Base-by-base conservation (phyloP, 805 yeast genomes). In the Myxozyma sirexii region DNA sequence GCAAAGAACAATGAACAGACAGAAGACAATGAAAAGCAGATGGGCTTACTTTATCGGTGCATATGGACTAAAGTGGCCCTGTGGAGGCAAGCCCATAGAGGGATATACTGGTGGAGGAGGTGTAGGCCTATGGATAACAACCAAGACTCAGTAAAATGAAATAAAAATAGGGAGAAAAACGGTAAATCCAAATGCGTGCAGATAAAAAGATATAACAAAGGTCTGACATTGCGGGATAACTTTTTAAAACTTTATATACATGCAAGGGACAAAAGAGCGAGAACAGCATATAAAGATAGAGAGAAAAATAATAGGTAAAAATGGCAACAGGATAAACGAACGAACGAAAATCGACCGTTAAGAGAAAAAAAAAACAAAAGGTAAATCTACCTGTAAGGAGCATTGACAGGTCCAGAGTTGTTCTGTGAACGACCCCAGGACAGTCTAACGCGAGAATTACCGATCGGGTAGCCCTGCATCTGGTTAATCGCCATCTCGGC, bases 381-480 rank as follows among this genome's bases (percentile, higher is more conserved):
- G 55, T 48, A 39, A 26, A 54, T 56, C 64, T 63, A 65, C 67
- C 68, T 64, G 65, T 72, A 72, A 24, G 73, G 68, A 46, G 71
- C 68, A 42, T 61, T 64, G 53, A 68, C 68, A 5, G 69, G 64
- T 31, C 65, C 69, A 33, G 61, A 65, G 50, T 70, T 69, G 59
- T 64, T 68, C 57, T 74, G 75, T 15, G 88, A 82, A 66, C 90
- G 81, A 31, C 97, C 97, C 97, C 97, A 91, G 54, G 93, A 86
- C 59, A 91, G 80, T 67, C 96, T 79, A 50, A 91, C 85, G 62
- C 93, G 80, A 58, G 89, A 86, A 59, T 89, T 91, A 52, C 92
- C 93, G 67, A 91, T 86, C 38, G 90, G 90, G 71, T 84, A 89
- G 8, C 96, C 96, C 74, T 91, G 96, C 96, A 91, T 87, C 64